Evolutionary conservation across 2,329 filamentous ascomycete genomes (phyloP), one percentile per base, ranked within the genome.

Genomic region (Nothopassalora personata): DNA sequence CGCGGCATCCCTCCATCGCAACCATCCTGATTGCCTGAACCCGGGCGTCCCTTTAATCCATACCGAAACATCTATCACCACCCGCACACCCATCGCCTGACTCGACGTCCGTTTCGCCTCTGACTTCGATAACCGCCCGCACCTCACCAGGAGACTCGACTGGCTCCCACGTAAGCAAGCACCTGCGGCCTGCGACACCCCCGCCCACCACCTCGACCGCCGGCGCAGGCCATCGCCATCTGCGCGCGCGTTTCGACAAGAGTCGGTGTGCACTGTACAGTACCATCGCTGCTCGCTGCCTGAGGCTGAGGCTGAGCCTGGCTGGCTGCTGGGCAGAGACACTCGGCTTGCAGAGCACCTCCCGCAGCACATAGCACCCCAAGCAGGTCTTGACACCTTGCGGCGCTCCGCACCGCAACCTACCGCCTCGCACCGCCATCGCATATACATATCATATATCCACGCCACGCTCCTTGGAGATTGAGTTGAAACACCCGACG

Each of bases 331-430:
- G 13, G 39, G 6, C 4, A 43, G 39, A 13, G 39, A 43, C 13
- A 43, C 39, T 18, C n/a, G 4, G 7, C 39, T n/a, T n/a, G 39
- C 39, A 43, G 39, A 43, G 39, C 13, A n/a, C 13, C 39, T 43
- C 39, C 39, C 13, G 18, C 39, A 43, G 15, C 39, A 18, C 39
- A 15, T 15, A 51, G 49, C 30, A 19, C 27, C 23, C 55, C 60
- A 65, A 60, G 62, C 60, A 53, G 62, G 62, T 51, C 62, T 62
- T 61, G 60, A 61, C 15, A 49, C 23, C 18, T 15, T n/a, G 10
- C 27, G 13, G 9, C 6, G 5, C n/a, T 7, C 45, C 5, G 15
- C 39, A 6, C 39, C 39, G n/a, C n/a, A n/a, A n/a, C n/a, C 13
- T 8, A 43, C 39, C 13, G 13, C 39, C 39, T 18, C 39, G 39